phyloP scores from a whole-genome alignment of 495 filamentous ascomycete genomes.

The Sporormia fimetaria region DNA sequence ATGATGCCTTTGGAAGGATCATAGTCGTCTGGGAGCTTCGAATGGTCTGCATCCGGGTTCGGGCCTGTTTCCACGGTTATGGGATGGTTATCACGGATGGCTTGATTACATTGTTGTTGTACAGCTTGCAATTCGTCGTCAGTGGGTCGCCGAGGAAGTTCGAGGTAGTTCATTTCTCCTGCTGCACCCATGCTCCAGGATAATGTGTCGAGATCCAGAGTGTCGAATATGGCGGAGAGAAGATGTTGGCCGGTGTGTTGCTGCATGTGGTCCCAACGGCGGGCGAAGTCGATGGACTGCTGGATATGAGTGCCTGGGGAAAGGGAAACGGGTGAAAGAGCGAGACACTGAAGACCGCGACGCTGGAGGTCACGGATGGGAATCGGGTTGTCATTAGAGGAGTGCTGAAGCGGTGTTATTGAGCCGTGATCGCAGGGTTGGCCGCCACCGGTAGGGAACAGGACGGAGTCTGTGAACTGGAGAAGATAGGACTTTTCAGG shows the following conservation, averaged over 20 bases:
- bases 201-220: conserved; percentile 11
- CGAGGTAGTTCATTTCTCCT: conserved; percentile 16
- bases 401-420: conserved; percentile 2
- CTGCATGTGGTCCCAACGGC: conserved; percentile 22
- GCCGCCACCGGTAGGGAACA: conserved; percentile 11
- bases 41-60: neutral
- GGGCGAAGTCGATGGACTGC: conserved; percentile 15
- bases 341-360: conserved; percentile 12
- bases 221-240: conserved; percentile 16
- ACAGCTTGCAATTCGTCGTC: conserved; percentile 1
- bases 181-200: conserved; percentile 13
- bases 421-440: conserved; percentile 18
- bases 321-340: conserved; percentile 8
- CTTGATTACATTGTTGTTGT: conserved; percentile 7
- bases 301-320: conserved; percentile 3
- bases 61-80: conserved; percentile 18
- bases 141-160: conserved; percentile 9
- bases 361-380: conserved; percentile 13
- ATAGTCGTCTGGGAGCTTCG: conserved; percentile 13
- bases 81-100: conserved; percentile 8
- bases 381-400: neutral
- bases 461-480: conserved; percentile 13
- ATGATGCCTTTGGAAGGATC: conserved; percentile 15
- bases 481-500: conserved; percentile 7
- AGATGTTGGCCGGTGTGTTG: conserved; percentile 21